These are phyloP conservation scores for Arthrobotrys megalospora DNA, from an alignment of 2,329 filamentous ascomycete species.

Conservation along the genomic window DNA sequence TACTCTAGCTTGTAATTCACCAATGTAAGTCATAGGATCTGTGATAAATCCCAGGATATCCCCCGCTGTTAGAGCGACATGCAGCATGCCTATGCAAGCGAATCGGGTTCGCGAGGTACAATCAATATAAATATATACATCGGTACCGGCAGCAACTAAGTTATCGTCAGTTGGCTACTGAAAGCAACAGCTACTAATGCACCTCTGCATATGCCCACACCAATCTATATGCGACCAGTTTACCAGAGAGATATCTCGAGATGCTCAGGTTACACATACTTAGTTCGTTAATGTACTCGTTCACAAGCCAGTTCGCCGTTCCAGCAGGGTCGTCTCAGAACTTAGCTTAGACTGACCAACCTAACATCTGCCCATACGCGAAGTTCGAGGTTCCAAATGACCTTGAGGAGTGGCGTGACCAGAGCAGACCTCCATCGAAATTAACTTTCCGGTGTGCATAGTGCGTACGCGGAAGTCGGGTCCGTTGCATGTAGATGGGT, in stretches of 20 bases:
- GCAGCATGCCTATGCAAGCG: slow-evolving; percentile 1
- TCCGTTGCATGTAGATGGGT: background rate
- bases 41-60: background rate
- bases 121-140: background rate
- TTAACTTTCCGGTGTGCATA: slow-evolving; percentile 3
- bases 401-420: background rate
- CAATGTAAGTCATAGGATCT: background rate
- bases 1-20: background rate
- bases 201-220: slow-evolving; percentile 1
- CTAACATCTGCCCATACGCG: background rate
- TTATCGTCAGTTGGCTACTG: background rate
- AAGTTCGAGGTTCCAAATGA: background rate
- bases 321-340: background rate
- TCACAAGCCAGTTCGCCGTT: background rate
- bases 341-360: background rate
- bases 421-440: background rate
- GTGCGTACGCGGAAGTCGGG: background rate
- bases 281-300: background rate
- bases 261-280: background rate
- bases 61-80: background rate
- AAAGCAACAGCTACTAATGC: background rate
- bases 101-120: background rate
- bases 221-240: background rate
- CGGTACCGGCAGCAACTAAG: background rate
- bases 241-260: background rate